Conservation (phyloP, 2,329 filamentous ascomycete species). For the Xylaria multiplex region DNA sequence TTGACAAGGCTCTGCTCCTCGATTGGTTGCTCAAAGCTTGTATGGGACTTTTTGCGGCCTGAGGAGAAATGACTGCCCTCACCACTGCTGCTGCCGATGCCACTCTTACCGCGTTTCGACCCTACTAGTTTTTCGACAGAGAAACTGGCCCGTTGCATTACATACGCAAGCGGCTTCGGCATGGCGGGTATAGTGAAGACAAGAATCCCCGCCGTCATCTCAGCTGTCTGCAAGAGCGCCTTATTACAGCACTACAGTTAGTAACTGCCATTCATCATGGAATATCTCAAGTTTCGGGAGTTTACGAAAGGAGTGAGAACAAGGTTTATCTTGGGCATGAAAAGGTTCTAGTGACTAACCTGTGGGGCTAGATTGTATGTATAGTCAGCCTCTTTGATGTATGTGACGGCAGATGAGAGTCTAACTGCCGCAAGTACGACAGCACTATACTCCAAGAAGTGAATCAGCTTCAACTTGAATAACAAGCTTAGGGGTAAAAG, state of each 20-base stretch:
- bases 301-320: neutral
- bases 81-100: neutral
- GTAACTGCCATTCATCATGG: neutral
- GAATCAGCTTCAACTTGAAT: constrained; percentile 19
- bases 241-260: neutral
- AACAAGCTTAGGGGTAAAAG: constrained; percentile 11
- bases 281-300: neutral
- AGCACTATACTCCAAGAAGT: constrained; percentile 21
- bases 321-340: neutral
- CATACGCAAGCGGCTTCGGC: constrained; percentile 8
- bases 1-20: constrained; percentile 19
- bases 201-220: constrained; percentile 31
- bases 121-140: constrained; percentile 8
- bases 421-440: constrained; percentile 19
- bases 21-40: constrained; percentile 11
- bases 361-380: constrained; percentile 23
- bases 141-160: neutral
- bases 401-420: constrained; percentile 21
- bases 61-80: constrained; percentile 14
- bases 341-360: neutral
- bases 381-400: constrained; percentile 18
- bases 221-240: constrained; percentile 24
- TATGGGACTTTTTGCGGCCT: constrained; percentile 1
- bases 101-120: constrained; percentile 1
- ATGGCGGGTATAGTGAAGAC: constrained; percentile 26